phyloP scores from a whole-genome alignment of 2,329 filamentous ascomycete species.

The Phialocephala subalpina region DNA sequence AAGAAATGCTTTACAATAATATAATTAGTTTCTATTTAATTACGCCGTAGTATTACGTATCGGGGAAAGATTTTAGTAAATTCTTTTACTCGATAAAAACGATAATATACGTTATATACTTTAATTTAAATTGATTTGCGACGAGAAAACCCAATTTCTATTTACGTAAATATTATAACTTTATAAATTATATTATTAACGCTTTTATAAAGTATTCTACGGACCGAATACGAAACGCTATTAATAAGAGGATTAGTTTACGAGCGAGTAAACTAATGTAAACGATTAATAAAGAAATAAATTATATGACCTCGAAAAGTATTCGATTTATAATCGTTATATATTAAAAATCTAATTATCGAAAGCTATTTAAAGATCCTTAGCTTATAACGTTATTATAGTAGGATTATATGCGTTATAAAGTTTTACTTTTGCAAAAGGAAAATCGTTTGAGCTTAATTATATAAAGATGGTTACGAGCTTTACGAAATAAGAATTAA shows the following conservation, averaged over 20 bases:
- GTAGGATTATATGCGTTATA: constrained; percentile 20
- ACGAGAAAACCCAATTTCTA: constrained; percentile 24
- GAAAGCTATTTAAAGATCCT: constrained; percentile 23
- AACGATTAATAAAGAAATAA: constrained; percentile 23
- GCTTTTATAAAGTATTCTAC: constrained; percentile 28
- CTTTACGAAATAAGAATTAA: constrained; percentile 26
- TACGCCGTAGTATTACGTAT: constrained; percentile 24
- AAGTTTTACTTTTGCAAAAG: constrained; percentile 32
- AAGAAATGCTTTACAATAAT: constrained; percentile 22
- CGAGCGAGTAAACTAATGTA: constrained; percentile 27
- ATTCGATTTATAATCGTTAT: constrained; percentile 24
- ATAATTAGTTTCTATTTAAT: constrained; percentile 25
- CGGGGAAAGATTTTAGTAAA: constrained; percentile 27
- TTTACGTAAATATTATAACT: constrained; percentile 25
- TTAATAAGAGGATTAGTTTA: constrained; percentile 27
- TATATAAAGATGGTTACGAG: constrained; percentile 27
- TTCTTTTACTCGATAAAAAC: constrained; percentile 15
- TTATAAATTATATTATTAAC: constrained; percentile 32
- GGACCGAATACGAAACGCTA: constrained; percentile 29
- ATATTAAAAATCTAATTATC: constrained; percentile 32
- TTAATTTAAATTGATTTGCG: constrained; percentile 16
- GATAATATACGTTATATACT: constrained; percentile 28
- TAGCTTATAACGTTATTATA: constrained; percentile 20
- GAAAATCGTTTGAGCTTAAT: constrained; percentile 32
- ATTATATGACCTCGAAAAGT: constrained; percentile 27